Evolutionary conservation across 23 red algal genomes (phyloP), one percentile per base, ranked within the genome.

Genomic region (Gracilariopsis chorda): DNA sequence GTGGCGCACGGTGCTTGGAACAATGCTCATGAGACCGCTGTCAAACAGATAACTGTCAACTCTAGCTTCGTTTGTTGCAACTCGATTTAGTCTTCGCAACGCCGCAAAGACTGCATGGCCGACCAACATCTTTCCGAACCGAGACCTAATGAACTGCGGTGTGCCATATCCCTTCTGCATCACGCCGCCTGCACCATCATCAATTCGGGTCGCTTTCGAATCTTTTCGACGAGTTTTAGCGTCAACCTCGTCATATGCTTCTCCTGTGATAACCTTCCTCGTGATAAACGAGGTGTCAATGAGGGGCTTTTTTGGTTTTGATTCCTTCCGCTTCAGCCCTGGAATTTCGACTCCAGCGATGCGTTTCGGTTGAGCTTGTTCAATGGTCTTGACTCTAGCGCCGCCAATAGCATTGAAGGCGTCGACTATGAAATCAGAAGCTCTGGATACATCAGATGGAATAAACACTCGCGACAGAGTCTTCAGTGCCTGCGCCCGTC

Each of bases 1-100:
- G 34, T 95, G 87, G 43, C 93, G 93, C 4, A 95, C 93, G 5
- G 93, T 95, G 78, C 85, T 91, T 8, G 93, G 84, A 58, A 81
- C 81, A 32, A 86, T 75, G 13, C 85, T 86, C 52, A 87, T 39
- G 32, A 95, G 72, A 16, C 93, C 93, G 48, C 71, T 67, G 70
- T 95, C 93, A 58, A 92, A 89, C 25, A 95, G 14, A 32, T 89
- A 89, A 25, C 68, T 83, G 44, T 89, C 84, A 36, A 95, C 48
- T 20, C 39, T 55, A 21, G 74, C 68, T n/a, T 48, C 46, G 39
- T 83, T 60, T 14, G 62, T 77, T 44, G 82, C 76, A 37, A 90
- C 77, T 34, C 88, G 43, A 47, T 91, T 84, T 17, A 91, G 28
- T 62, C 93, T 82, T 17, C 93, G 60, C 57, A 95, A 27, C 23